A percentile compares a stretch with the other conserved stretches of the same genome.
Evolutionary conservation across 176 grass and related monocot genomes (phyloP).

Genomic region (Aechmea fasciata): DNA sequence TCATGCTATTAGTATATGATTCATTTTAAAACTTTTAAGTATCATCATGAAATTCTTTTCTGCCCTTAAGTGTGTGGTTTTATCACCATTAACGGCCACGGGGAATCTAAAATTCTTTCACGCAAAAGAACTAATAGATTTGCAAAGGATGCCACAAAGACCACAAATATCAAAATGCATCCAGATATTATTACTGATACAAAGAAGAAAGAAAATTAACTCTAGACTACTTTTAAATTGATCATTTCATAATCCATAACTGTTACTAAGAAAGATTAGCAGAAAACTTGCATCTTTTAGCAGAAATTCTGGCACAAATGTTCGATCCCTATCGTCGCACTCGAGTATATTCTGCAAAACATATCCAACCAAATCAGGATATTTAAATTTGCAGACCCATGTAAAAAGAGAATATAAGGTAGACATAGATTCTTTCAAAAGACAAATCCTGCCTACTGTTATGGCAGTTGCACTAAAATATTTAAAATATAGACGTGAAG

Average conservation of each 20-base stretch:
- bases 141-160: not conserved
- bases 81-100: no score
- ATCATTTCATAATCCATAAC: not conserved
- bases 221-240: not conserved
- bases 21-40: no score
- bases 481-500: no score
- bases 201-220: not conserved
- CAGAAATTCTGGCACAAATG: slow-evolving; percentile 45
- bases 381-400: not conserved
- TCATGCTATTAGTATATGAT: no score
- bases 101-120: no score
- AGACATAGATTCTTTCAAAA: not conserved
- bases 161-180: not conserved
- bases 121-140: no score
- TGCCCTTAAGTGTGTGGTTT: no score
- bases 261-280: not conserved
- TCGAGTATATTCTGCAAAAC: slow-evolving; percentile 50
- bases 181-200: not conserved
- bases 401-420: not conserved
- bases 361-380: slow-evolving; percentile 19
- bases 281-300: slow-evolving; percentile 55
- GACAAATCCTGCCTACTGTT: no score
- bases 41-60: no score
- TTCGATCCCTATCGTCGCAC: slow-evolving; percentile 34
- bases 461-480: no score